phyloP scores from a whole-genome alignment of 75 land plant genomes.

The Ceratopteris richardii region DNA sequence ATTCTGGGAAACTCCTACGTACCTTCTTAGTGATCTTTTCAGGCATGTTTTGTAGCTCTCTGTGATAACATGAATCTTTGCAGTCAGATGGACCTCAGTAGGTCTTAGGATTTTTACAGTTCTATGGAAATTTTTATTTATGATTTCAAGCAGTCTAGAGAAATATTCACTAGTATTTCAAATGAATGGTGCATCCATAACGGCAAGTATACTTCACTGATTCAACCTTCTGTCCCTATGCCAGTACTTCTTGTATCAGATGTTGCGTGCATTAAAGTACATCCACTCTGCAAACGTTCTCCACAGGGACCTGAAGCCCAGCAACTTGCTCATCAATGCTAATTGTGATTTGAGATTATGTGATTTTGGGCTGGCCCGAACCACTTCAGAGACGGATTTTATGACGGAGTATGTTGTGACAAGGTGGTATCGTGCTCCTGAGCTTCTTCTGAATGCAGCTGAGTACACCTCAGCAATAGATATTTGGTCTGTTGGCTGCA shows the following conservation, averaged over 20 bases:
- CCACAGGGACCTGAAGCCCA: constrained; percentile 66
- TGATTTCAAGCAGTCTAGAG: no score
- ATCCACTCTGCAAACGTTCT: constrained; percentile 75
- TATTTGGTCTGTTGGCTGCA: constrained; percentile 76
- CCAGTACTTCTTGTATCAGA: constrained; percentile 72
- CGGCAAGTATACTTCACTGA: no score
- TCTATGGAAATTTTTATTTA: no score
- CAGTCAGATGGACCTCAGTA: no score
- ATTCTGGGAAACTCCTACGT: no score
- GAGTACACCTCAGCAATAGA: constrained; percentile 69
- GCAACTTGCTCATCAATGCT: constrained; percentile 62
- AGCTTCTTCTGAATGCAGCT: constrained; percentile 51
- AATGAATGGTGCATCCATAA: no score
- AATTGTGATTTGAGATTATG: constrained; percentile 68
- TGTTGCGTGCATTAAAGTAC: constrained; percentile 54
- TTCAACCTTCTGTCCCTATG: no score
- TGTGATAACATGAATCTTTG: no score
- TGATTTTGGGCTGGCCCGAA: constrained; percentile 71
- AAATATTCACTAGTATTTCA: no score
- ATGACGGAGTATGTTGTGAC: constrained; percentile 87
- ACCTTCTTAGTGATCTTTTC: no score
- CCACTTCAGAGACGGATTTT: constrained; percentile 56
- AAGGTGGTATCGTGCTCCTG: constrained; percentile 76
- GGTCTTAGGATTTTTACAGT: no score
- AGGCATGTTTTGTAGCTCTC: no score